Evolutionary conservation across 345 rosid genomes (phyloP).

Genomic region (Isatis tinctoria): DNA sequence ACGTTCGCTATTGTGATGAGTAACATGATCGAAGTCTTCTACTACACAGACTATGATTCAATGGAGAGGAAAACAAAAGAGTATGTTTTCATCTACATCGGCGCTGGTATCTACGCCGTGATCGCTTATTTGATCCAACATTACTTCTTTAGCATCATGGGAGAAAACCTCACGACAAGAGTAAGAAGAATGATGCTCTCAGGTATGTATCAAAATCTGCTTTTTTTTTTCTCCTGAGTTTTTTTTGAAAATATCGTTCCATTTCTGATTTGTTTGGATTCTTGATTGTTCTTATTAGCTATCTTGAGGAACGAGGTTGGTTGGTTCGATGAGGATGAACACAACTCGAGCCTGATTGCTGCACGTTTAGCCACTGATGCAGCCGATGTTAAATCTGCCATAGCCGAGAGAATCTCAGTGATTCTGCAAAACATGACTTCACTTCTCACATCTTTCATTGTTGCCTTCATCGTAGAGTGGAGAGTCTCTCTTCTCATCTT

Average conservation of each 20-base stretch:
- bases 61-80: conserved; percentile 98
- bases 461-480: conserved; percentile 98
- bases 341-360: conserved; percentile 90
- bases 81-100: conserved; percentile 95
- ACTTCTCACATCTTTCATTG: conserved; percentile 93
- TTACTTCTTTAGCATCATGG: conserved; percentile 99
- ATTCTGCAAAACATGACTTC: conserved; percentile 99
- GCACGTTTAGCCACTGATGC: conserved; percentile 91
- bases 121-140: conserved; percentile 94
- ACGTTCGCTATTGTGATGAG: conserved; percentile 97
- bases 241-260: neutral
- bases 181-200: conserved; percentile 99
- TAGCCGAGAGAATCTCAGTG: conserved; percentile 95
- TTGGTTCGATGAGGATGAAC: conserved; percentile 99
- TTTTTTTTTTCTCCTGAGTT: neutral
- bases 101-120: conserved; percentile 96
- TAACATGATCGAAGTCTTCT: conserved; percentile 98
- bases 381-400: conserved; percentile 94
- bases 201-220: conserved; percentile 41
- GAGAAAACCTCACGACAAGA: conserved; percentile 97
- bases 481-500: conserved; percentile 96
- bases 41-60: conserved; percentile 73
- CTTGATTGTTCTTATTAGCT: conserved; percentile 41
- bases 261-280: neutral
- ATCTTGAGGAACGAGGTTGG: conserved; percentile 97